These are phyloP conservation scores for Auricularia sp. DNA, from an alignment of 768 basidiomycete genomes.

Conservation along the genomic window DNA sequence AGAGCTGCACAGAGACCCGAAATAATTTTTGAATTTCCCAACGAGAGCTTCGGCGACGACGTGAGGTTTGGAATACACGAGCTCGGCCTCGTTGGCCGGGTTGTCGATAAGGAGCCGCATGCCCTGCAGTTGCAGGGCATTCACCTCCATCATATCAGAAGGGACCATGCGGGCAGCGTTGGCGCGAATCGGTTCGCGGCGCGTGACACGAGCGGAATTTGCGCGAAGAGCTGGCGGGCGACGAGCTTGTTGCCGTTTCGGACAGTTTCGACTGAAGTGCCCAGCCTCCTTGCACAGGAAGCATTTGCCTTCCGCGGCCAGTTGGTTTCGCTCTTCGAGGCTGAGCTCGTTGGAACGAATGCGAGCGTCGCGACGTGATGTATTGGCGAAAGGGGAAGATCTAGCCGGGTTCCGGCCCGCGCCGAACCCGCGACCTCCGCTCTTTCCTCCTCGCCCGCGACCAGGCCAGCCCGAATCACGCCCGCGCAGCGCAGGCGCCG, in stretches of 20 bases:
- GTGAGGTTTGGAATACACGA: background rate
- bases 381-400: no score
- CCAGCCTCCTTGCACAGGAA: slow-evolving; percentile 21
- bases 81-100: background rate
- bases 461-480: no score
- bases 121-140: background rate
- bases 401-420: no score
- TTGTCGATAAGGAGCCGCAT: background rate
- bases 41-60: background rate
- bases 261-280: slow-evolving; percentile 23
- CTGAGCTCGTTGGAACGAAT: background rate
- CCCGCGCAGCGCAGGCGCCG: no score
- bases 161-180: background rate
- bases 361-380: no score
- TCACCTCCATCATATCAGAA: background rate
- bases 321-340: background rate
- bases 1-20: background rate
- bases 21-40: background rate
- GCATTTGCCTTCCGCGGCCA: slow-evolving; percentile 15
- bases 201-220: background rate
- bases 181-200: background rate
- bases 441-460: background rate
- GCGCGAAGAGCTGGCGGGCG: background rate
- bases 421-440: no score
- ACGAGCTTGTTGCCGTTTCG: slow-evolving; percentile 13